Percentiles rank a stretch among this genome's conserved stretches.
Conservation (phyloP, 805 yeast species). For the Cyberlindnera saturnus region DNA sequence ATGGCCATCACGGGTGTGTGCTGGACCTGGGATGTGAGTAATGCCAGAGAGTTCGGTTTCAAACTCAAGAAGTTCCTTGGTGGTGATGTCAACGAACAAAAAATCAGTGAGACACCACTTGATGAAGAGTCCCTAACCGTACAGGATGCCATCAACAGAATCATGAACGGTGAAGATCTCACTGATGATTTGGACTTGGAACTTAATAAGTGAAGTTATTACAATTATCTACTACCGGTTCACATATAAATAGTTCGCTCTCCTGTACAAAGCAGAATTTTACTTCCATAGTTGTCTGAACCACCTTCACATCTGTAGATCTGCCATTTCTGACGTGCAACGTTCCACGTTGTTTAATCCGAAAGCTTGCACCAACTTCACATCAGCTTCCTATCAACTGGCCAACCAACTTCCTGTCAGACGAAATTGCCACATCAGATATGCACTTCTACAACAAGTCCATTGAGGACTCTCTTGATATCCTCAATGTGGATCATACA, state of each 20-base stretch:
- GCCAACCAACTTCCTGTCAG: too few species aligned
- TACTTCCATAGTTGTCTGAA: too few species aligned
- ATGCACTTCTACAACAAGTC: constrained; percentile 9
- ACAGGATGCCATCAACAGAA: constrained; percentile 47
- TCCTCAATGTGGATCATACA: constrained; percentile 8
- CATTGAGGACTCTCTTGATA: constrained; percentile 7
- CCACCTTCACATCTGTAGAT: too few species aligned
- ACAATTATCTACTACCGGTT: neutral
- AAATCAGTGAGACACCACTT: constrained; percentile 36
- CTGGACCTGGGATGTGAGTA: constrained; percentile 74
- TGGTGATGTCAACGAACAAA: constrained; percentile 54
- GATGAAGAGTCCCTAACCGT: constrained; percentile 57
- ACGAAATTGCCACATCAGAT: neutral
- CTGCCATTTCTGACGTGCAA: too few species aligned
- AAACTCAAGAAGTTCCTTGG: constrained; percentile 61
- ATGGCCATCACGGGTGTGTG: constrained; percentile 71
- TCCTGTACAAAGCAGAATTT: too few species aligned
- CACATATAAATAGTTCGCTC: neutral
- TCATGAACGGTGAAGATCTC: constrained; percentile 38
- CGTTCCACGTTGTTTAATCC: too few species aligned
- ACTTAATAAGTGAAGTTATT: too few species aligned
- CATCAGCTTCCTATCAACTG: too few species aligned
- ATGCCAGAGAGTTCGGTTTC: constrained; percentile 63
- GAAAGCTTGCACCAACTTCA: too few species aligned
- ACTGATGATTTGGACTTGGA: constrained; percentile 8